Evolutionary conservation across 306 rosid genomes (phyloP), one percentile per base, ranked within the genome.

Genomic region (Adenanthera pavonina): DNA sequence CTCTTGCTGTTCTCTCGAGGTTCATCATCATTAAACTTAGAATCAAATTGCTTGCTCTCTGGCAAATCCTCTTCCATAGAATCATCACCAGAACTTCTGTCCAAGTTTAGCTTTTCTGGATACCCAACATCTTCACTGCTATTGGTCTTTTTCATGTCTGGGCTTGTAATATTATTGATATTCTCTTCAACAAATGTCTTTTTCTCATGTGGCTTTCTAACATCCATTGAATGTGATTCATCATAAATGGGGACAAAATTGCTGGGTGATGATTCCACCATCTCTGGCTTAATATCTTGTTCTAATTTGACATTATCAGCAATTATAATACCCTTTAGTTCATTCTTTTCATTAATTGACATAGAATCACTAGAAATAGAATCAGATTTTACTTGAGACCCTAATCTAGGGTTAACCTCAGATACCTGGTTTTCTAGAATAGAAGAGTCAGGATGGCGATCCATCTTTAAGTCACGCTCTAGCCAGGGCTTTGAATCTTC

Each of bases 51-150:
- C 78, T 90, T 95, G 84, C 78, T 89, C 91, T 95, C 99, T 33
- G 85, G 83, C 83, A 90, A 85, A 91, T 95, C 99, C 85, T 93
- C 99, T 77, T 94, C 98, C 91, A 95, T 93, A 49, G 99, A 95
- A 91, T 95, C 98, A 85, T 95, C 99, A 74, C 98, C 98, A 83
- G 98, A 92, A 91, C 99, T 95, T 87, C 97, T 89, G 86, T 95
- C 99, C 80, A 95, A 84, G 88, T 95, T 93, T 85, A 95, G 86
- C 87, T 91, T 89, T 87, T 95, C 99, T 2, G 92, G 87, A 89
- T 92, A 89, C 86, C 91, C 98, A 78, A 84, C 87, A 87, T 93
- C 96, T 64, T 82, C 87, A 78, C 80, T 71, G 77, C 82, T 74
- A 84, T 78, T 84, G 78, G 78, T 75, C 77, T 87, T 87, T 78